A percentile compares a stretch with the other conserved stretches of the same genome.
These are phyloP conservation scores for Polysphondylium violaceum DNA, from an alignment of 78 protist species.

Conservation along the genomic window DNA sequence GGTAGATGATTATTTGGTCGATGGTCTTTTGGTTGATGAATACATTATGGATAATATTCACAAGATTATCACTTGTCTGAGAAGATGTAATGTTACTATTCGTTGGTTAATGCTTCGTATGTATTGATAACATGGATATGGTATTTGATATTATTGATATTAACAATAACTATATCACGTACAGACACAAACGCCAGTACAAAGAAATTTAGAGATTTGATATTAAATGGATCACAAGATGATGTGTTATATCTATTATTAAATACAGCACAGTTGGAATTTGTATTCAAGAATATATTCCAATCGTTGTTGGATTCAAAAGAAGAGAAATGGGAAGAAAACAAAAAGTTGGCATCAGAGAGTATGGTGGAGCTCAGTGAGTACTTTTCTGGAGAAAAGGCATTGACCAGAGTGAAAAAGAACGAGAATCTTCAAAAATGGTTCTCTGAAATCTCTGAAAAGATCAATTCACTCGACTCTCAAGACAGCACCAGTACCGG, in stretches of 20 bases:
- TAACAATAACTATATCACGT: no score
- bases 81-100: constrained; percentile 95
- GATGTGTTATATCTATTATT: constrained; percentile 88
- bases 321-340: constrained; percentile 89
- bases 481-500: constrained; percentile 90
- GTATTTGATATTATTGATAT: no score
- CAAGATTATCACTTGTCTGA: constrained; percentile 75
- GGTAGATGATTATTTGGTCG: constrained; percentile 39
- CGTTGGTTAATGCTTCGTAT: constrained; percentile 77
- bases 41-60: constrained; percentile 89
- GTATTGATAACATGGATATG: not conserved
- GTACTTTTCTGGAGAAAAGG: constrained; percentile 93
- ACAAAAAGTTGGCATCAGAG: constrained; percentile 61
- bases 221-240: constrained; percentile 61
- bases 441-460: constrained; percentile 88
- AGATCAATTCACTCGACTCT: constrained; percentile 86
- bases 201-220: constrained; percentile 49
- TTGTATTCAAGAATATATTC: constrained; percentile 83
- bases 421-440: constrained; percentile 93
- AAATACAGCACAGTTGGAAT: constrained; percentile 95
- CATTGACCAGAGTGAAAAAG: constrained; percentile 87
- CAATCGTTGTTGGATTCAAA: constrained; percentile 69
- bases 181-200: constrained; percentile 44
- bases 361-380: constrained; percentile 89
- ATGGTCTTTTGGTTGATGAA: constrained; percentile 92